Evolutionary conservation across 768 basidiomycete genomes (phyloP), one percentile per base, ranked within the genome.

Genomic region (Punctularia strigosozonata): DNA sequence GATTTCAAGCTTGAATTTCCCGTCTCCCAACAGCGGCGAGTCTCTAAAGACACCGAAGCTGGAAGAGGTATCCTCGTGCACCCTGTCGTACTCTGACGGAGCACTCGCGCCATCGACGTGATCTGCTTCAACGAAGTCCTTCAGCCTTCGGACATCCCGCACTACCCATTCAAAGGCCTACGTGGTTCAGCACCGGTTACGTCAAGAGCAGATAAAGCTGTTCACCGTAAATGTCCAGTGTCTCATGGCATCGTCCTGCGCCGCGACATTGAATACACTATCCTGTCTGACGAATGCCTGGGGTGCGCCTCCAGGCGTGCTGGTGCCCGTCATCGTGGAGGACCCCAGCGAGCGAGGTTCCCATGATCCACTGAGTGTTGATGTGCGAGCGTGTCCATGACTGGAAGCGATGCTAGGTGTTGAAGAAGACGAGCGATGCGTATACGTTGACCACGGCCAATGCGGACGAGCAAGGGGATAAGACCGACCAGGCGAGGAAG

Each of bases 121-220:
- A 22, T 51, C 56, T 10, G 46, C 49, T n/a, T 48, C 51, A 3
- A 84, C 64, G 43, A 68, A 71, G 39, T 77, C 66, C 26, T 67
- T 62, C 30, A 85, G 58, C 41, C 68, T 72, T 37, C 63, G 59
- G 5, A 79, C 67, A 46, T 77, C 68, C 21, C 67, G 65, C 18
- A 85, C 66, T 6, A 65, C 60, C 80, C 81, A 84, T 54, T 87
- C 80, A 48, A 84, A 80, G 0, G 78, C 78, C 80, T 83, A n/a
- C n/a, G 39, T 8, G 3, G 18, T 8, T 13, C 7, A 23, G 25
- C 8, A 22, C 4, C 20, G 25, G 31, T 44, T 31, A 36, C 21
- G 20, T 8, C 26, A 28, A 28, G 26, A 28, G 10, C 3, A 12
- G 23, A 8, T 20, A 26, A 15, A 26, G 2, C 5, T 12, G 25